Conservation (phyloP, 192 early-diverging fungal genomes). For the Backusella liffmaniae region DNA sequence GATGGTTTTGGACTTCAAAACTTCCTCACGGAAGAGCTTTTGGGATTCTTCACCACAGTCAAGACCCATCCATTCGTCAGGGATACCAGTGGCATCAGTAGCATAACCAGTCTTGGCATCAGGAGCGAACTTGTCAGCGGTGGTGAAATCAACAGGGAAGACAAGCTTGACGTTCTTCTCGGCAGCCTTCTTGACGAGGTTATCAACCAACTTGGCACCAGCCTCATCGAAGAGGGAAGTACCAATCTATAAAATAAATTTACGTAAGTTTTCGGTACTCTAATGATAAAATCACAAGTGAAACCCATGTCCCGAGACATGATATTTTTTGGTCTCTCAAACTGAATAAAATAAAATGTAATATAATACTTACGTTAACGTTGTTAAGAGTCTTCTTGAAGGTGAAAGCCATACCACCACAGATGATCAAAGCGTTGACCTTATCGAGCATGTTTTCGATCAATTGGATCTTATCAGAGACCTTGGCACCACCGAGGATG, state of each 20-base stretch:
- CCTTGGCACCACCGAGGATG: conserved; percentile 97
- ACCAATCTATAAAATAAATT: conserved; percentile 64
- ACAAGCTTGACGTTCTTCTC: conserved; percentile 85
- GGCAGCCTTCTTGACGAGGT: conserved; percentile 88
- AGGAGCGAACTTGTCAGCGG: conserved; percentile 84
- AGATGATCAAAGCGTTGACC: conserved; percentile 80
- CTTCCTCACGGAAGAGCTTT: conserved; percentile 63
- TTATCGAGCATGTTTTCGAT: conserved; percentile 98
- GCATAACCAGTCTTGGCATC: conserved; percentile 82
- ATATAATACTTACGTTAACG: conserved; percentile 57
- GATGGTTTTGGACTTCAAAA: conserved; percentile 84
- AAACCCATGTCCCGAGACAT: conserved; percentile 15
- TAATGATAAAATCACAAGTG: neutral
- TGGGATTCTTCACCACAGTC: conserved; percentile 87
- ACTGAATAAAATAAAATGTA: neutral
- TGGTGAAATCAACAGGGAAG: conserved; percentile 88
- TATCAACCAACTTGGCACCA: conserved; percentile 80
- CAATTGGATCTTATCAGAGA: conserved; percentile 98
- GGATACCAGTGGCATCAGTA: conserved; percentile 87
- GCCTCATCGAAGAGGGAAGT: conserved; percentile 87
- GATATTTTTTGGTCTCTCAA: neutral
- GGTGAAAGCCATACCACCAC: conserved; percentile 98
- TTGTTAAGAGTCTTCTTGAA: conserved; percentile 90
- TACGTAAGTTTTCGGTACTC: conserved; percentile 12
- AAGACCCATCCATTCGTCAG: conserved; percentile 89